These are phyloP conservation scores for Scleroderma bovista DNA, from an alignment of 768 basidiomycete genomes.

Conservation along the genomic window DNA sequence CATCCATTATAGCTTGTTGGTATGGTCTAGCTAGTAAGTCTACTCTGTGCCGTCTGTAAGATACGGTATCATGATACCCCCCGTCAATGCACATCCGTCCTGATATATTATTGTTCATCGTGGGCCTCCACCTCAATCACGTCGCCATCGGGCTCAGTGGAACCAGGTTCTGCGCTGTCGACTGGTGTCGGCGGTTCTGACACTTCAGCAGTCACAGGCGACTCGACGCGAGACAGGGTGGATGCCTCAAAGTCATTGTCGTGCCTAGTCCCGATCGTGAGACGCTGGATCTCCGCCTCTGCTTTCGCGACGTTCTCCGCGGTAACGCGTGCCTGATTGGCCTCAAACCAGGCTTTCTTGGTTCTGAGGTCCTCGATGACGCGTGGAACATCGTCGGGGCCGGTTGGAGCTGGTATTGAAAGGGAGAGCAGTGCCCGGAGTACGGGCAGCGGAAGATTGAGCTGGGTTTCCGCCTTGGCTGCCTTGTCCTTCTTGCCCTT, in stretches of 20 bases:
- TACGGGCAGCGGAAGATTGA: slow-evolving; percentile 74
- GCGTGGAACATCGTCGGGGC: slow-evolving; percentile 69
- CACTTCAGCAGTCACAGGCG: slow-evolving; percentile 38
- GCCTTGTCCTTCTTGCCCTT: slow-evolving; percentile 54
- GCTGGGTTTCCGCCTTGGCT: slow-evolving; percentile 36
- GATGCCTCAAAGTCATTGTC: slow-evolving; percentile 27
- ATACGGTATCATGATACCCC: slow-evolving; percentile 13
- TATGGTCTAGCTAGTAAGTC: slow-evolving; percentile 13
- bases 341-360: slow-evolving; percentile 94
- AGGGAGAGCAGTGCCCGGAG: slow-evolving; percentile 82
- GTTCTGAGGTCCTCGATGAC: slow-evolving; percentile 86
- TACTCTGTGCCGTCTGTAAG: slow-evolving; percentile 13
- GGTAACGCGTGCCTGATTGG: slow-evolving; percentile 80
- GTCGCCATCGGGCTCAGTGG: slow-evolving; percentile 34
- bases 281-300: slow-evolving; percentile 64
- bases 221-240: slow-evolving; percentile 13
- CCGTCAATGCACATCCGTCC: no score
- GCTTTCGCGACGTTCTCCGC: slow-evolving; percentile 78
- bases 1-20: slow-evolving; percentile 8
- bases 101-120: slow-evolving; percentile 10
- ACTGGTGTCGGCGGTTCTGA: slow-evolving; percentile 43
- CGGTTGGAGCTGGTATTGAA: slow-evolving; percentile 86
- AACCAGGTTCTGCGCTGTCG: slow-evolving; percentile 23
- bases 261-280: slow-evolving; percentile 41
- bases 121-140: slow-evolving; percentile 35